These are phyloP conservation scores for Paecilomyces fulvus DNA, from an alignment of 2,329 filamentous ascomycete species.

Conservation along the genomic window DNA sequence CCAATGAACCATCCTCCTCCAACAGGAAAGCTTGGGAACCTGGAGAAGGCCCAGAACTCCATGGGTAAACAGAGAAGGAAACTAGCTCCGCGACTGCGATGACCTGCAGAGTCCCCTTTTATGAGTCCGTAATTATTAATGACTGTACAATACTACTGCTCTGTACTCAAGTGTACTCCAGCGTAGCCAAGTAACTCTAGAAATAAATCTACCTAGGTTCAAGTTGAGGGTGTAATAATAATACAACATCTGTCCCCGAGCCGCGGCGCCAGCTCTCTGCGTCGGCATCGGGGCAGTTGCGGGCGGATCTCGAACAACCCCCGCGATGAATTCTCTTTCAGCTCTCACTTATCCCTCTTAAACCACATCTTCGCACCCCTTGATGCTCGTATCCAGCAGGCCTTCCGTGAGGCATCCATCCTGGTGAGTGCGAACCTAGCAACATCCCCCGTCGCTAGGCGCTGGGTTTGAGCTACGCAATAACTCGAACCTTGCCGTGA, in stretches of 20 bases:
- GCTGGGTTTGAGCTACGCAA: conserved; percentile 1
- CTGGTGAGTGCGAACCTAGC: background rate
- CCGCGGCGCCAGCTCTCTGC: background rate
- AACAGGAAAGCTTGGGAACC: background rate
- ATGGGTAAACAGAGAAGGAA: background rate
- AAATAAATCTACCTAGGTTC: too few species aligned
- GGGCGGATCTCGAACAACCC: background rate
- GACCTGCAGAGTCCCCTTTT: background rate
- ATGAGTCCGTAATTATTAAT: too few species aligned
- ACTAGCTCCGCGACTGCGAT: background rate
- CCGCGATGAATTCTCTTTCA: background rate
- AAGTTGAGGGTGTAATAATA: too few species aligned
- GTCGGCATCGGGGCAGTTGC: background rate
- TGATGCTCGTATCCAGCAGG: background rate
- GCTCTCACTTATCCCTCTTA: background rate
- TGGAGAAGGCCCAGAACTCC: background rate
- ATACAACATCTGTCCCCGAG: background rate
- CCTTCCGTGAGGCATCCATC: background rate
- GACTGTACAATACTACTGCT: too few species aligned
- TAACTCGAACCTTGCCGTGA: background rate
- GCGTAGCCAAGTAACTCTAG: too few species aligned
- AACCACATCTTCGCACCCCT: background rate
- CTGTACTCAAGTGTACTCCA: too few species aligned
- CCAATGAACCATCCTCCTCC: background rate
- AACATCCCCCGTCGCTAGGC: background rate